Percentiles rank a stretch among this genome's conserved stretches.
Conservation (phyloP, 2,329 filamentous ascomycete species). For the Trichoderma sp. region DNA sequence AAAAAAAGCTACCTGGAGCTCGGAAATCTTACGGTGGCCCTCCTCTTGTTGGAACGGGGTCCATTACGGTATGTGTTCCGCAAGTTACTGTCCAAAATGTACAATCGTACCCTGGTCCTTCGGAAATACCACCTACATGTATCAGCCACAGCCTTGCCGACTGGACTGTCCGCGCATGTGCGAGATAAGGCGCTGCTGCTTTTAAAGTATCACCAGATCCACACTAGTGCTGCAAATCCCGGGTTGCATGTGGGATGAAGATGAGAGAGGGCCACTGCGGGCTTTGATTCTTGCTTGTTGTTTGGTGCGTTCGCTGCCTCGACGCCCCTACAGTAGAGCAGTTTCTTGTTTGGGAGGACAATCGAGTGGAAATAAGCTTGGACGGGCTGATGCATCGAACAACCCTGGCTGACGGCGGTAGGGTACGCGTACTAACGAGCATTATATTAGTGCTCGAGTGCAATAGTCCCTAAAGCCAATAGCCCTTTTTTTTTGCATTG, state of each 20-base stretch:
- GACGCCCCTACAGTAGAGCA: neutral
- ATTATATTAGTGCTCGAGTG: no score
- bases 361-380: conserved; percentile 18
- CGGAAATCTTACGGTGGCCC: neutral
- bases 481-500: no score
- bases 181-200: no score
- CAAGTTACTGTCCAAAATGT: neutral
- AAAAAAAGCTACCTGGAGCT: neutral
- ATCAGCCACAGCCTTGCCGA: neutral
- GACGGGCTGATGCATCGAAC: conserved; percentile 16
- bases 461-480: no score
- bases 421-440: neutral
- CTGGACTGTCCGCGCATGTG: neutral
- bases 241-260: neutral
- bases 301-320: neutral
- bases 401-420: conserved; percentile 12
- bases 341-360: neutral
- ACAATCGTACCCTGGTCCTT: neutral
- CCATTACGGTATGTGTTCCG: neutral
- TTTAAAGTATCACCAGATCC: no score
- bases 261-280: neutral
- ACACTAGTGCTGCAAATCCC: neutral
- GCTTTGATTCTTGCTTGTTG: neutral
- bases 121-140: neutral
- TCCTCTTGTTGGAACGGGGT: neutral